A percentile compares a stretch with the other conserved stretches of the same genome.
Evolutionary conservation across 176 grass and related monocot genomes (phyloP).

Genomic region (Panicum miliaceum): DNA sequence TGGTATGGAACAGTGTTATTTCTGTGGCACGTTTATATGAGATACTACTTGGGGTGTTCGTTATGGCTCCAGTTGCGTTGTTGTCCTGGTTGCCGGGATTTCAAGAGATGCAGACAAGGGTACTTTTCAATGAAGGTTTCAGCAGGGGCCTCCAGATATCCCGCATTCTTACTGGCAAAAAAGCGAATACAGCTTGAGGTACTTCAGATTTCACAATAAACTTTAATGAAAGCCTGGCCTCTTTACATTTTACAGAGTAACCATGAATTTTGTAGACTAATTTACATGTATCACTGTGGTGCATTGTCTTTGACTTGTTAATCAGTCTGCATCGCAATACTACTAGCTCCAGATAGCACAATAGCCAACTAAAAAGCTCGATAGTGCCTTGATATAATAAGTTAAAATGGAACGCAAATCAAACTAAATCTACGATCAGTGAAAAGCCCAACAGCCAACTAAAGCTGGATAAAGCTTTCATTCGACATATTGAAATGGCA

Average conservation of each 20-base stretch:
- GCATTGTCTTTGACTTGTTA: background rate
- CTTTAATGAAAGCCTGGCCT: constrained; percentile 2
- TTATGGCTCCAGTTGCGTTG: constrained; percentile 90
- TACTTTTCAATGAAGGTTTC: constrained; percentile 98
- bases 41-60: constrained; percentile 79
- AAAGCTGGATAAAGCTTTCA: background rate
- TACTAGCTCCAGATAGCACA: background rate
- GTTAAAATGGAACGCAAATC: background rate
- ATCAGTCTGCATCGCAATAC: background rate
- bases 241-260: background rate
- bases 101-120: constrained; percentile 97
- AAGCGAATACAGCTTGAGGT: constrained; percentile 81
- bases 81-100: constrained; percentile 95
- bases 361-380: background rate
- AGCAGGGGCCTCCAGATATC: constrained; percentile 97
- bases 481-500: background rate
- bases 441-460: background rate
- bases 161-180: constrained; percentile 87
- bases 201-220: constrained; percentile 51
- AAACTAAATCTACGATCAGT: background rate
- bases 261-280: constrained; percentile 14
- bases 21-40: constrained; percentile 86
- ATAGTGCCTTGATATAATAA: constrained; percentile 1
- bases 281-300: constrained; percentile 1
- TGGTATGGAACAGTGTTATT: constrained; percentile 77